Evolutionary conservation across 345 rosid species (phyloP), one percentile per base, ranked within the genome.

Genomic region (Salix suchowensis): DNA sequence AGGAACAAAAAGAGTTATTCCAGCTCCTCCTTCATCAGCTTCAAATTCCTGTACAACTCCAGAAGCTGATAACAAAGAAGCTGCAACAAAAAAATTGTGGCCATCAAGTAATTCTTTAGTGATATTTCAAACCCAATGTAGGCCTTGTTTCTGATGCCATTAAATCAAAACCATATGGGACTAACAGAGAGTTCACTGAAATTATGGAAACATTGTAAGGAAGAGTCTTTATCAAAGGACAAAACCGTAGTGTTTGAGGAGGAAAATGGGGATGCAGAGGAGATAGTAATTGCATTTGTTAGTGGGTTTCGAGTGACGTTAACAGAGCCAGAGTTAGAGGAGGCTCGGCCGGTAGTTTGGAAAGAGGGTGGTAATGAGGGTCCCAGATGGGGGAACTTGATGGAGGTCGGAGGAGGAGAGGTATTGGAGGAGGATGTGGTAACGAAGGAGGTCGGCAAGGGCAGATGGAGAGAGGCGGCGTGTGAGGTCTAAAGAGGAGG

Each of bases 1-100:
- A 1, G 99, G 98, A 68, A 93, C 92, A 26, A 96, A 96, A 1
- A 96, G 91, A 1, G 97, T 93, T 71, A 93, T 91, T 40, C 98
- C 97, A 0, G 99, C 97, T 28, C 98, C 97, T 7, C 88, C 93
- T 70, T 93, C 97, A 71, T 90, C 94, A 37, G 84, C 87, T 77
- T 93, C 93, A 77, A 96, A 90, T 48, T 91, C 94, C 4, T 78
- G 79, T 15, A 88, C 91, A 5, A 96, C 94, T 8, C 97, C 97
- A 19, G 97, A 96, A 2, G 97, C 97, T 10, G 89, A 77, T 37
- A 93, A 85, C 87, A 96, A 85, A 11, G 97, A 90, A 18, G 90
- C 92, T 4, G 95, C 98, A 19, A 96, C 95, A 71, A 87, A 85
- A 86, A 96, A 96, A 67, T 88, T 88, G 76, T 93, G 98, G 12